These are phyloP conservation scores for Xylariaceae sp. DNA, from an alignment of 2,329 filamentous ascomycete species.

Conservation along the genomic window DNA sequence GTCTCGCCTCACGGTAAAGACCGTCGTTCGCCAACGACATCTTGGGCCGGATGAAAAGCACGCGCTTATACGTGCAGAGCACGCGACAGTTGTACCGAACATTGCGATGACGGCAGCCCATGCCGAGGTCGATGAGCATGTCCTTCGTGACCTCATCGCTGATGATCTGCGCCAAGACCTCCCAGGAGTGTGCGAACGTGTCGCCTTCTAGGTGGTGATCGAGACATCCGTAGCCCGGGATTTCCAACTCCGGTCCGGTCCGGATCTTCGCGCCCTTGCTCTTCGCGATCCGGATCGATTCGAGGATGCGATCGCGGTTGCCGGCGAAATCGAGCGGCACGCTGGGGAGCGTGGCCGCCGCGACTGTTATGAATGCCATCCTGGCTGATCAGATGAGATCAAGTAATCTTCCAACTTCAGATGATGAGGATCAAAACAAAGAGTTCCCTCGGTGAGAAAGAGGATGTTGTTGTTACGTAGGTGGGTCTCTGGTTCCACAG, in stretches of 20 bases:
- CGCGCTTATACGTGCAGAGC: slow-evolving; percentile 16
- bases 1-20: slow-evolving; percentile 16
- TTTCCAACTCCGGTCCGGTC: slow-evolving; percentile 16
- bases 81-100: slow-evolving; percentile 16
- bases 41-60: slow-evolving; percentile 16
- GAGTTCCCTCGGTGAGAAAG: no score
- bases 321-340: slow-evolving; percentile 56
- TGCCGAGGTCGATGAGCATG: slow-evolving; percentile 16
- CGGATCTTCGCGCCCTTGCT: slow-evolving; percentile 22
- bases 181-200: slow-evolving; percentile 14
- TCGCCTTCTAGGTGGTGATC: slow-evolving; percentile 14
- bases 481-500: no score
- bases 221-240: slow-evolving; percentile 8
- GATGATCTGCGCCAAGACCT: slow-evolving; percentile 14
- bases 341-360: slow-evolving; percentile 34
- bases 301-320: slow-evolving; percentile 57
- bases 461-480: no score
- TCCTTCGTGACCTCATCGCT: slow-evolving; percentile 11
- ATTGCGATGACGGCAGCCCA: slow-evolving; percentile 10
- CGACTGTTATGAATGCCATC: slow-evolving; percentile 34
- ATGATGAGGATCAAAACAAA: no score
- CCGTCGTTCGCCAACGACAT: slow-evolving; percentile 15
- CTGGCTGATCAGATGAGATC: background rate
- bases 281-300: slow-evolving; percentile 58
- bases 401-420: no score